phyloP scores from a whole-genome alignment of 495 filamentous ascomycete species.

The Copromyces sp. region DNA sequence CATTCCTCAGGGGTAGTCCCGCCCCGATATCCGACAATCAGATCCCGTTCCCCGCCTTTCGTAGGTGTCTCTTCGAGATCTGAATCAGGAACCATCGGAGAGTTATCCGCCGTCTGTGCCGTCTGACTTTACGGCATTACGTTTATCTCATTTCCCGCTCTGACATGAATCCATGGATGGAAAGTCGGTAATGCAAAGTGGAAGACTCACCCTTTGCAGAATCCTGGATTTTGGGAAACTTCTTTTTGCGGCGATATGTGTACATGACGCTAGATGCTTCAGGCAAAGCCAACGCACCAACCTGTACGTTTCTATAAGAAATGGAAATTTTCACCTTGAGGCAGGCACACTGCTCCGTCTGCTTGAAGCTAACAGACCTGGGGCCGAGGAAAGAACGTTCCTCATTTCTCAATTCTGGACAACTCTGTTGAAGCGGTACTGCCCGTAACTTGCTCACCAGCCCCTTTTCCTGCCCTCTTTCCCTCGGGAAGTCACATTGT shows the following conservation, averaged over 20 bases:
- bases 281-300: not conserved
- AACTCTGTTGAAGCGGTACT: too few species aligned
- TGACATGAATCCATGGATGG: not conserved
- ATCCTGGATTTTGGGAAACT: too few species aligned
- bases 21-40: not conserved
- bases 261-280: not conserved
- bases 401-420: too few species aligned
- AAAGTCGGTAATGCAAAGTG: not conserved
- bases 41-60: not conserved
- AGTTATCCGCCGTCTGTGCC: not conserved
- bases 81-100: not conserved
- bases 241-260: not conserved
- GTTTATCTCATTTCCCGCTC: not conserved
- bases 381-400: too few species aligned
- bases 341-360: not conserved
- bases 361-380: not conserved
- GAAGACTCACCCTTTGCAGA: not conserved
- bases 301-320: not conserved
- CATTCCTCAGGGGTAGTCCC: not conserved
- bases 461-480: not conserved
- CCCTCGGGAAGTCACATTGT: not conserved
- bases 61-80: not conserved
- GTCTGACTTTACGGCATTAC: not conserved
- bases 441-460: not conserved
- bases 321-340: not conserved